Percentiles rank a stretch among this genome's conserved stretches.
Evolutionary conservation across 176 grass and related monocot species (phyloP).

Genomic region (Neostapfia colusana): DNA sequence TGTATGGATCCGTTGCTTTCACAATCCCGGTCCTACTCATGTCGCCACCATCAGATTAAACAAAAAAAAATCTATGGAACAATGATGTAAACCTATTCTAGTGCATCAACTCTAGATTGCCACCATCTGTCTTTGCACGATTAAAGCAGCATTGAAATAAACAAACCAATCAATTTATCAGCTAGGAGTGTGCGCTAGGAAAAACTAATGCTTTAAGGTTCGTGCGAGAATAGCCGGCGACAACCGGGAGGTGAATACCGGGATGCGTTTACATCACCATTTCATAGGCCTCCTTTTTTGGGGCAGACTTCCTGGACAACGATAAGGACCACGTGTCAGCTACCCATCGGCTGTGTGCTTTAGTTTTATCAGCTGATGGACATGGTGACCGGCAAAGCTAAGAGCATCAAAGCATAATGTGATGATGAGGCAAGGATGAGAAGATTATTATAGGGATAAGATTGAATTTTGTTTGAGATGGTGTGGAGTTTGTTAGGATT

Average conservation of each 20-base stretch:
- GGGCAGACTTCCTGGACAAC: neutral
- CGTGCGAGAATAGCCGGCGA: no score
- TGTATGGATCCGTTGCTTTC: neutral
- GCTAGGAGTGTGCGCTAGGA: no score
- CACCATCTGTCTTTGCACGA: no score
- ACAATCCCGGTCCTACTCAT: neutral
- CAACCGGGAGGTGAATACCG: no score
- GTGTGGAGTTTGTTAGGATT: neutral
- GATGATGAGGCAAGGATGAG: neutral
- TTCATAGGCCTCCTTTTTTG: neutral
- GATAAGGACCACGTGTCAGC: neutral
- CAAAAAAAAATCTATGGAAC: no score
- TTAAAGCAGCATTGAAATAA: no score
- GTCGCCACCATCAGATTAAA: neutral
- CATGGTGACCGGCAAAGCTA: neutral
- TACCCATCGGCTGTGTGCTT: neutral
- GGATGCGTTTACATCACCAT: no score
- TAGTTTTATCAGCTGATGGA: neutral
- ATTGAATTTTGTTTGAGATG: neutral
- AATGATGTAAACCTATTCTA: no score
- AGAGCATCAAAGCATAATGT: neutral
- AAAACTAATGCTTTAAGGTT: no score
- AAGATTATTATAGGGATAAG: neutral
- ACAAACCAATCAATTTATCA: no score
- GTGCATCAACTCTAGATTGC: no score